A percentile compares a stretch with the other conserved stretches of the same genome.
phyloP scores from a whole-genome alignment of 768 basidiomycete genomes.

The Boletus sensibilis region DNA sequence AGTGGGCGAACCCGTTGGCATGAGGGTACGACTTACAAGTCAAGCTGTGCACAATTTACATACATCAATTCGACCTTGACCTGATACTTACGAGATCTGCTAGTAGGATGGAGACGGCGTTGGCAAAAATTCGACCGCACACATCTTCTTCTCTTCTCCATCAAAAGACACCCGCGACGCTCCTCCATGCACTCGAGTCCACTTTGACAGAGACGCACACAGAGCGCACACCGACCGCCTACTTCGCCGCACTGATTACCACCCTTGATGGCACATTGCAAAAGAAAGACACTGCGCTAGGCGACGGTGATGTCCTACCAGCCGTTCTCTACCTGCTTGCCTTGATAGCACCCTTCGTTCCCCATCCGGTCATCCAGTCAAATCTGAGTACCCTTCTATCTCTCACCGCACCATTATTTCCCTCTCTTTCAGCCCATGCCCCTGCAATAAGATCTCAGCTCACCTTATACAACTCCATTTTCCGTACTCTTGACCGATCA shows the following conservation, averaged over 20 bases:
- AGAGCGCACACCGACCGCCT: constrained; percentile 78
- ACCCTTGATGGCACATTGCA: constrained; percentile 77
- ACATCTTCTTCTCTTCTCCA: constrained; percentile 77
- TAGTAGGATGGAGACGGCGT: constrained; percentile 55
- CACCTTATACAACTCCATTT: constrained; percentile 66
- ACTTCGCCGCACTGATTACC: constrained; percentile 89
- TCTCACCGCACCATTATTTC: constrained; percentile 78
- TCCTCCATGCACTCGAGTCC: constrained; percentile 82
- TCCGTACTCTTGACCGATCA: constrained; percentile 67
- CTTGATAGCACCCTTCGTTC: constrained; percentile 45
- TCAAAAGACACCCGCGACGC: constrained; percentile 85
- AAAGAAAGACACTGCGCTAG: constrained; percentile 61
- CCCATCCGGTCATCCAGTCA: constrained; percentile 75
- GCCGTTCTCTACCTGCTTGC: constrained; percentile 40
- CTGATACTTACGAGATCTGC: background rate
- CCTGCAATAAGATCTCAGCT: constrained; percentile 87
- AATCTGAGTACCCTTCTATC: constrained; percentile 70
- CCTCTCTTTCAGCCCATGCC: constrained; percentile 58
- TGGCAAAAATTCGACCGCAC: constrained; percentile 87
- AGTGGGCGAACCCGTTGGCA: constrained; percentile 41
- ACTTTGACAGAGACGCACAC: constrained; percentile 69
- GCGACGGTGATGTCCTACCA: constrained; percentile 54
- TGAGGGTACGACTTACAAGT: constrained; percentile 14
- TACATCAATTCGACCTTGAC: background rate
- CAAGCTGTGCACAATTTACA: background rate